Base-by-base conservation (phyloP, 2,329 filamentous ascomycete genomes). In the Trichoderma sp. region DNA sequence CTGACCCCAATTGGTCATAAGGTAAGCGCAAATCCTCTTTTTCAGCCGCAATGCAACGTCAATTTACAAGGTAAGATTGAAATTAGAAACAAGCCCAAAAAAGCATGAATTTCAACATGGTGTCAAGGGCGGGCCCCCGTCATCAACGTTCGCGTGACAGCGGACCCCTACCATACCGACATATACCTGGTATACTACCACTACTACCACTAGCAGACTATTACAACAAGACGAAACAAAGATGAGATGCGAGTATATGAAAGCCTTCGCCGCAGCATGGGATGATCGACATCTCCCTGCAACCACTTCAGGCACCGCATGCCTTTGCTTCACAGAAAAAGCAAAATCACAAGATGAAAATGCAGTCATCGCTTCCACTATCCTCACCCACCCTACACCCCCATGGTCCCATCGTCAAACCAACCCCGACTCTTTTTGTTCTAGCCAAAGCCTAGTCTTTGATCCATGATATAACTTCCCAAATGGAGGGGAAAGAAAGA, bases 361-460 rank as follows among this genome's bases (percentile, higher is more conserved):
- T 45, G 26, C 50, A 55, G 41, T 43, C 60, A 55, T 51, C 60
- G 60, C 60, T 47, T 51, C 45, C 50, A 54, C 48, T 39, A 41
- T 41, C 60, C 50, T 54, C 43, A 39, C 41, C 60, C 50, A 55
- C 47, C 60, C 60, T 47, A 63, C 28, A 30, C 48, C 44, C 50
- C 47, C 39, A 60, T 2, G 17, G 26, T 28, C 48, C 50, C 48
- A 28, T 39, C 48, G 55, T 56, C 56, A 50, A 52, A 65, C 48
- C 63, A 26, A 60, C 30, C 51, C 61, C 63, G 63, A 56, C 60
- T 50, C 28, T 61, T 48, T 61, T 61, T 51, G 50, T 57, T 59
- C 54, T 65, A 65, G 64, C 64, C 64, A 65, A 65, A 65, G 64
- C 57, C 64, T 62, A 55, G 30, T 51, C 55, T 45, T 44, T 52